phyloP scores from a whole-genome alignment of 139 green algal genomes.

The Chlorella sorokiniana region DNA sequence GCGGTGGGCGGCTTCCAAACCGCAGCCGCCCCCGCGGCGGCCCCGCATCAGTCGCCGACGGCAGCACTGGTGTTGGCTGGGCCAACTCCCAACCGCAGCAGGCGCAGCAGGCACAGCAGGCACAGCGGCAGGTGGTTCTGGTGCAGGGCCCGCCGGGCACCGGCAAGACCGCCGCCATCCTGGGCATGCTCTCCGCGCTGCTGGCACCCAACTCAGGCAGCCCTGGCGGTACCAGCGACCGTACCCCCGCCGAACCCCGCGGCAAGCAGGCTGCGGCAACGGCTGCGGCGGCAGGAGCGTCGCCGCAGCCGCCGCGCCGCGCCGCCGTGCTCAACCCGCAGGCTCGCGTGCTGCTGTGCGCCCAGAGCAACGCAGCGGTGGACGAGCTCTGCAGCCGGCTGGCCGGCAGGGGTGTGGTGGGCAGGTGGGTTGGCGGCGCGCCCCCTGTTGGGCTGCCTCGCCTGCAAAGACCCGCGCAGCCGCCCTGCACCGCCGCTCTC shows the following conservation, averaged over 20 bases:
- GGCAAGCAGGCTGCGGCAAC: not conserved
- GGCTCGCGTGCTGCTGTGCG: constrained; percentile 88
- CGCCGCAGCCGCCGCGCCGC: too few relatives aligned
- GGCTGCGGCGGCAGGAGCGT: not conserved
- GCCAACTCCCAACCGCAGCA: not conserved
- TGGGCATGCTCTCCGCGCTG: constrained; percentile 64
- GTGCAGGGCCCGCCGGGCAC: constrained; percentile 92
- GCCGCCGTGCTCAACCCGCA: constrained; percentile 24
- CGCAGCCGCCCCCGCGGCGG: not conserved
- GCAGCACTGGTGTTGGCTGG: too few relatives aligned
- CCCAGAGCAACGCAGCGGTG: constrained; percentile 91
- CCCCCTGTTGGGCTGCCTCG: too few relatives aligned
- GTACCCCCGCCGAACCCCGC: not conserved
- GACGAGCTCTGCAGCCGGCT: constrained; percentile 94
- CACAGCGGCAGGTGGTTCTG: constrained; percentile 54
- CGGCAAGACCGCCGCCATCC: constrained; percentile 93
- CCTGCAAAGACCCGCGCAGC: too few relatives aligned
- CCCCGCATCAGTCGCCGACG: too few relatives aligned
- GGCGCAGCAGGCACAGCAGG: constrained; percentile 52
- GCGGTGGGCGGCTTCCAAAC: constrained; percentile 4
- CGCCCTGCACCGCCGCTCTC: too few relatives aligned
- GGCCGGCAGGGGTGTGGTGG: constrained; percentile 67
- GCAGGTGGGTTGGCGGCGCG: constrained; percentile 9
- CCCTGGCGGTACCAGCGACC: not conserved
- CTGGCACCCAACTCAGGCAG: constrained; percentile 27